These are phyloP conservation scores for Beta macrorhiza DNA, from an alignment of 179 eudicot species.

Conservation along the genomic window DNA sequence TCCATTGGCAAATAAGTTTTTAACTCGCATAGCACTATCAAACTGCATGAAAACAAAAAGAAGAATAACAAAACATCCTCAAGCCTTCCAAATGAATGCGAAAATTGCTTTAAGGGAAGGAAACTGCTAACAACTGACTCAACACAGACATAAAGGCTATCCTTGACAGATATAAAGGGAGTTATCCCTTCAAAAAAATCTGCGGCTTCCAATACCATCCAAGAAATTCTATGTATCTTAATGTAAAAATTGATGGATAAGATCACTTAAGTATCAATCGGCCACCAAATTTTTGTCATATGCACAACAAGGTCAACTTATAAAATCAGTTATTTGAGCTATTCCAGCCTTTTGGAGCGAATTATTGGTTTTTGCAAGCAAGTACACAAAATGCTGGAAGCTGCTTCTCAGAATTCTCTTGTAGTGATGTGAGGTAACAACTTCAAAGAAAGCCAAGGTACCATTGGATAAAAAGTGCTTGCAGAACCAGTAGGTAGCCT, in stretches of 20 bases:
- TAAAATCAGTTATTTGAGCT: background rate
- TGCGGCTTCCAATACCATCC: background rate
- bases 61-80: background rate
- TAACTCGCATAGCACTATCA: conserved; percentile 89
- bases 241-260: background rate
- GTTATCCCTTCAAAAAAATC: background rate
- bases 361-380: background rate
- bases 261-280: conserved; percentile 4
- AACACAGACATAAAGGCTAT: background rate
- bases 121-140: background rate
- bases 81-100: background rate
- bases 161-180: background rate
- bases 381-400: background rate
- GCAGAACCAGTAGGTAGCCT: background rate
- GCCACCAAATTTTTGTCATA: background rate
- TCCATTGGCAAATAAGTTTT: conserved; percentile 55
- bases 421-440: background rate
- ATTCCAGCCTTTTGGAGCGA: background rate
- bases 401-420: background rate
- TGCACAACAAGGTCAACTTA: background rate
- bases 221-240: background rate
- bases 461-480: background rate
- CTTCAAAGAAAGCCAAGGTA: background rate
- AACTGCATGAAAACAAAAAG: conserved; percentile 40
- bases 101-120: background rate